phyloP scores from a whole-genome alignment of 129 eudicot species.

The Silybum marianum region DNA sequence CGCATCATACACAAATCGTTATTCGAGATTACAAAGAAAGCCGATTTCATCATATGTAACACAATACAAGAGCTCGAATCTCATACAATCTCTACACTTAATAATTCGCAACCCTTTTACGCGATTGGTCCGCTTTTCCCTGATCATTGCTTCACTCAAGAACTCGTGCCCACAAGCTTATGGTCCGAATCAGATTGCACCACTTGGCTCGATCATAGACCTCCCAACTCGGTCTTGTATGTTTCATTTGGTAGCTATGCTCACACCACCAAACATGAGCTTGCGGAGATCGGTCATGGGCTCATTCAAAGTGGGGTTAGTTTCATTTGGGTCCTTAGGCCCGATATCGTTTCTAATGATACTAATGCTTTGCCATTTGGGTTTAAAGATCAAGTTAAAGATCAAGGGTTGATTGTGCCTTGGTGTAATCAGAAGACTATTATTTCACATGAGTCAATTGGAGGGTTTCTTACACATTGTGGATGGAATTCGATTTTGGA shows the following conservation, averaged over 20 bases:
- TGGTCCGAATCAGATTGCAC: conserved; percentile 84
- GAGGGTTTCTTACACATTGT: conserved; percentile 74
- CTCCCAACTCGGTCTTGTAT: conserved; percentile 66
- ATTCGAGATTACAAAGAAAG: conserved; percentile 46
- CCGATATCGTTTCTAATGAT: conserved; percentile 67
- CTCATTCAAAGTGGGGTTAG: conserved; percentile 52
- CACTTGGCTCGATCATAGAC: conserved; percentile 62
- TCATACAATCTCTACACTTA: conserved; percentile 48
- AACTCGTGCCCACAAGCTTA: conserved; percentile 61
- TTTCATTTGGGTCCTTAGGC: conserved; percentile 70
- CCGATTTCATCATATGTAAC: conserved; percentile 73
- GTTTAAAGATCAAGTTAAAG: conserved; percentile 43
- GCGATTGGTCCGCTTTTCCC: conserved; percentile 78
- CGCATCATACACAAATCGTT: conserved; percentile 56
- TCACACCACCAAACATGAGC: conserved; percentile 56
- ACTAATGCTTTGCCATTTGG: conserved; percentile 45
- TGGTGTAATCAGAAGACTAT: conserved; percentile 63
- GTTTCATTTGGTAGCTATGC: conserved; percentile 91
- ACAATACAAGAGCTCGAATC: conserved; percentile 79
- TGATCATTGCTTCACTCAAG: conserved; percentile 41
- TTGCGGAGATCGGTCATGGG: conserved; percentile 61
- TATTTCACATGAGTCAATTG: conserved; percentile 52
- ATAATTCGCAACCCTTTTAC: conserved; percentile 55
- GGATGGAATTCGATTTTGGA: conserved; percentile 81
- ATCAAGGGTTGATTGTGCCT: conserved; percentile 56